Base-by-base conservation (phyloP, 352 stramenopile genomes). In the Phytopythium aichiense region DNA sequence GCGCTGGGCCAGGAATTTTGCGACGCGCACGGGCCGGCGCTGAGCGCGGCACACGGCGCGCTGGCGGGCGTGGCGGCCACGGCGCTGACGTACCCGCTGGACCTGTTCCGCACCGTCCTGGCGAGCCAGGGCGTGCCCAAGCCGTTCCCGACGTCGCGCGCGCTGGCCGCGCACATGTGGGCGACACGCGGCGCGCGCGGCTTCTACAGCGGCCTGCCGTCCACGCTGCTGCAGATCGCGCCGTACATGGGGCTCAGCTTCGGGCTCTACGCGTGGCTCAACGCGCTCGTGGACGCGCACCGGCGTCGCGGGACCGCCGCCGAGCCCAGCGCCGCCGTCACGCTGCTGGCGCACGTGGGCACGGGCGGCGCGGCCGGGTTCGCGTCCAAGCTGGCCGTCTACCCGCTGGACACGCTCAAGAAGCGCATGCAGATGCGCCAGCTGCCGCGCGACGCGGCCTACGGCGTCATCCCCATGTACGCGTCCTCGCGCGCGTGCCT, bases 221-320 rank as follows among this genome's bases (percentile, higher is more conserved):
- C 95, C 13, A 90, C 91, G 37, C 64, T 98, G 4, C 81, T 96
- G 56, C 89, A 97, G 69, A 98, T 99, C 66, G 82, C 94, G 22
- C 96, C 96, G 16, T 98, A 98, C 74, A 98, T 98, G 89, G 96
- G 96, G 0, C 67, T 98, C 13, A 98, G 94, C 67, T 99, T 99
- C 80, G 77, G 87, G 23, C 89, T 98, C 56, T 98, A 98, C 71
- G 71, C 78, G 43, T 75, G 68, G 20, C 65, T 97, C 23, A 86
- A 87, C 60, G 60, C 68, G 3, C 22, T 74, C 8, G 59, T 67
- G 6, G 67, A 63, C 11, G 64, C 65, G 57, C 61, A 75, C 45
- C 56, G 64, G 43, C 51, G 13, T 18, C 0, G 11, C 28, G 7
- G 12, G 30, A 4, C 16, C 46, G 23, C 23, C 7, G 50, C 50